Conservation (phyloP, 345 rosid genomes). For the Anacardium occidentale region DNA sequence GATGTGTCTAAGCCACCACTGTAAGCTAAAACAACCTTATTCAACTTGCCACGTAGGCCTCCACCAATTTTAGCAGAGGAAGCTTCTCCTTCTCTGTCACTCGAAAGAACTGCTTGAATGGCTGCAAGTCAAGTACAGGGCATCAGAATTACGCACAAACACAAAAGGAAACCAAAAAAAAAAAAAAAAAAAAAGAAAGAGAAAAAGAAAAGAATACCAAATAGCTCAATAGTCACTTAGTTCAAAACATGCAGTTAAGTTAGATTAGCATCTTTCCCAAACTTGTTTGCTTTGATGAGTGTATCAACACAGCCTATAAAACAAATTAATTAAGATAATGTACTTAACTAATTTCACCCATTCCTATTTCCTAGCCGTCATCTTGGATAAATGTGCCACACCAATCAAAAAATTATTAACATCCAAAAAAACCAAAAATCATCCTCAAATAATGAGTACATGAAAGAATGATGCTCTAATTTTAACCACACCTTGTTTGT, state of each 20-base stretch:
- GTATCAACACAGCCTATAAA: background rate
- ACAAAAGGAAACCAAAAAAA: background rate
- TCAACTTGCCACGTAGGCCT: slow-evolving; percentile 75
- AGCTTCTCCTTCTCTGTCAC: slow-evolving; percentile 30
- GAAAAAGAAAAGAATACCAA: too few relatives aligned
- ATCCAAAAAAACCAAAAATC: background rate
- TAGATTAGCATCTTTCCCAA: background rate
- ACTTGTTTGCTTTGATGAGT: background rate
- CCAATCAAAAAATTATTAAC: background rate
- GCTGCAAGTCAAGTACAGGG: slow-evolving; percentile 31
- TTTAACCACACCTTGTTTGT: slow-evolving; percentile 29
- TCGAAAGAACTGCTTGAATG: slow-evolving; percentile 57
- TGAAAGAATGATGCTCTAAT: background rate
- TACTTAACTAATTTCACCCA: background rate
- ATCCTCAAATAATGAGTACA: background rate
- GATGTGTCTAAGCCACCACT: slow-evolving; percentile 98
- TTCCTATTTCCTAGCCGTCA: background rate
- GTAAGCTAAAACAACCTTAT: slow-evolving; percentile 92
- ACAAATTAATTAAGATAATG: background rate
- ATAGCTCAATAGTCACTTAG: background rate
- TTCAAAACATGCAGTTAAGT: background rate
- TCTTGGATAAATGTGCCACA: background rate
- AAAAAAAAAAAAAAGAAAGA: background rate
- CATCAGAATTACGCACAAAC: background rate
- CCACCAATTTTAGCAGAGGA: slow-evolving; percentile 36